phyloP scores from a whole-genome alignment of 164 flowering plant species.

The Berberis thunbergii region DNA sequence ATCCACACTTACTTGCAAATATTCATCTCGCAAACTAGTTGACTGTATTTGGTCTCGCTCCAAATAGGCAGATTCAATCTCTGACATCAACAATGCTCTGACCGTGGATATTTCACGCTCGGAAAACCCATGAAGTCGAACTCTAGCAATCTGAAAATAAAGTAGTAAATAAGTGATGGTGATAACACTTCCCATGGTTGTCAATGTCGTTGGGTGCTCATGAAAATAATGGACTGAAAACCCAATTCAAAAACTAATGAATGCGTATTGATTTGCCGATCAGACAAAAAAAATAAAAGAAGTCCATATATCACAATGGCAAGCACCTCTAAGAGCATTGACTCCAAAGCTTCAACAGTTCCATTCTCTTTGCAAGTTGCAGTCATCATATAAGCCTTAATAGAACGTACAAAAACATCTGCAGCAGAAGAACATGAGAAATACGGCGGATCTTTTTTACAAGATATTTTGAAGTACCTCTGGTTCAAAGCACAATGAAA shows the following conservation, averaged over 20 bases:
- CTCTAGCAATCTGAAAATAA: conserved; percentile 67
- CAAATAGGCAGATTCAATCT: conserved; percentile 91
- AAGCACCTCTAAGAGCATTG: conserved; percentile 80
- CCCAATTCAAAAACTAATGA: no score
- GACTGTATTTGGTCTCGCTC: conserved; percentile 96
- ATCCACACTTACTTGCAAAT: conserved; percentile 49
- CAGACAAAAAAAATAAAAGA: neutral
- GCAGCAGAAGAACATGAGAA: conserved; percentile 84
- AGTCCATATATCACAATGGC: neutral
- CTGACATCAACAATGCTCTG: conserved; percentile 75
- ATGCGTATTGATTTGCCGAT: neutral
- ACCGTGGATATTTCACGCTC: conserved; percentile 78
- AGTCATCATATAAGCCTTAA: conserved; percentile 75
- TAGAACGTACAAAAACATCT: conserved; percentile 66
- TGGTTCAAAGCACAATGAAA: conserved; percentile 84
- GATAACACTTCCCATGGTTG: neutral
- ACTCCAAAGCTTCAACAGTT: conserved; percentile 69
- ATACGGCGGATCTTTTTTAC: conserved; percentile 78
- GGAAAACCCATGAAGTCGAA: conserved; percentile 83
- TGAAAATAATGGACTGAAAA: no score
- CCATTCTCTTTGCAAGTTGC: conserved; percentile 88
- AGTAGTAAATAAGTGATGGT: neutral
- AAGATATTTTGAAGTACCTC: conserved; percentile 79
- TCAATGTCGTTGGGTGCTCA: neutral
- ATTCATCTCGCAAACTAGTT: conserved; percentile 76